Evolutionary conservation across 768 basidiomycete genomes (phyloP), one percentile per base, ranked within the genome.

Genomic region (Macrolepiota fuliginosa): DNA sequence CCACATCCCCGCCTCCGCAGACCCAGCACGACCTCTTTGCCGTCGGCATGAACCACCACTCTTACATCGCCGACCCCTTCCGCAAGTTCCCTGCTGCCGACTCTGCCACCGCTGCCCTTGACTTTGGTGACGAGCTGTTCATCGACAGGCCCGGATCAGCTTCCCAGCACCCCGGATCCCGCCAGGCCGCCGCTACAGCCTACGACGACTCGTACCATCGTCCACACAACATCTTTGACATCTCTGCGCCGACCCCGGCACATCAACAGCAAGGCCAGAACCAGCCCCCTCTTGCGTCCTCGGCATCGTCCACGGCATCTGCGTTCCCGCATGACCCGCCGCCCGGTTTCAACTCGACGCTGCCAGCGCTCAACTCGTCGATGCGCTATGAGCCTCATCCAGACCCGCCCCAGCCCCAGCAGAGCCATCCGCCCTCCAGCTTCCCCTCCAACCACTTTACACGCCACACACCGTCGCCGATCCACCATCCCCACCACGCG

Each of bases 61-160:
- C 73, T 36, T 80, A 83, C 65, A 70, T 88, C 35, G 80, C 81
- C 0, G 85, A 87, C 46, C 63, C 83, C 0, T 83, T 85, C 69
- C 80, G 84, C 67, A 83, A 83, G 70, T 82, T 85, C 69, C 75
- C 78, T 58, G 61, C 74, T 4, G 65, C 69, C 53, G 64, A 66
- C 62, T 61, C 63, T n/a, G 62, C 58, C 45, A 61, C 70, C 59
- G 67, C 57, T 24, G 60, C 62, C 39, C 79, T 83, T 71, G 88
- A 91, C 72, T 84, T 90, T 65, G 74, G 77, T 42, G 89, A 91
- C 72, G 91, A 91, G 64, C 82, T 91, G 36, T 79, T 90, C 63
- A 85, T 88, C 58, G 65, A 74, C 57, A 63, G 65, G 11, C 59
- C 19, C 32, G 25, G 11, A n/a, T 51, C 39, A 27, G 24, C 61